Evolutionary conservation across 768 basidiomycete genomes (phyloP), one percentile per base, ranked within the genome.

Genomic region (Tricholomella constricta): DNA sequence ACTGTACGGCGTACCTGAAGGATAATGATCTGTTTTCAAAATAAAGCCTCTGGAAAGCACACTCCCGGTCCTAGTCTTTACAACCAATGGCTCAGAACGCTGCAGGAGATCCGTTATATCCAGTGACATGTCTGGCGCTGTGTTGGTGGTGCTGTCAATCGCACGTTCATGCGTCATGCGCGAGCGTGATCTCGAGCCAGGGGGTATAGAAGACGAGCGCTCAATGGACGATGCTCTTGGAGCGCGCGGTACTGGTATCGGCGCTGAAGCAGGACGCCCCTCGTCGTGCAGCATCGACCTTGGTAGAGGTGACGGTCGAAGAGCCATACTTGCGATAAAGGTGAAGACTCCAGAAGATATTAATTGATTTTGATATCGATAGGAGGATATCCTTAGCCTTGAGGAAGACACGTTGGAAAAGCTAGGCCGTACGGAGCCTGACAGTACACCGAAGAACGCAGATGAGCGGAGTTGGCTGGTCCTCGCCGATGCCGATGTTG

Each of bases 21-120:
- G 88, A 69, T 91, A 88, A 66, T 88, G 78, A 72, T 97, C 95
- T 15, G 94, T 95, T 77, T 98, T 99, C 61, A 99, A 73, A 50
- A 99, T 95, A 67, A 94, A 92, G 0, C 94, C 91, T 56, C 93
- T 74, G 3, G 89, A 86, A 6, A 96, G 75, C 29, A 96, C 93
- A 60, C 88, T 91, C 15, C 93, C 93, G 0, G 78, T 76, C 52
- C 93, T 79, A 6, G 89, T 86, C 72, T 93, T 92, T 51, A 94
- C 92, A 29, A 94, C 78, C 1, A 85, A 85, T 1, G 85, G 75
- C 45, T 81, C 86, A 26, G 87, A 86, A 19, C 82, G 82, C 54
- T 84, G 79, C 6, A 91, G 75, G 55, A 76, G 78, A 44, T 73
- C 72, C 69, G 85, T 84, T 23, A 88, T 71, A 67, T 91, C 88